A percentile compares a stretch with the other conserved stretches of the same genome.
These are phyloP conservation scores for Botrytis fabae DNA, from an alignment of 2,329 filamentous ascomycete genomes.

Conservation along the genomic window DNA sequence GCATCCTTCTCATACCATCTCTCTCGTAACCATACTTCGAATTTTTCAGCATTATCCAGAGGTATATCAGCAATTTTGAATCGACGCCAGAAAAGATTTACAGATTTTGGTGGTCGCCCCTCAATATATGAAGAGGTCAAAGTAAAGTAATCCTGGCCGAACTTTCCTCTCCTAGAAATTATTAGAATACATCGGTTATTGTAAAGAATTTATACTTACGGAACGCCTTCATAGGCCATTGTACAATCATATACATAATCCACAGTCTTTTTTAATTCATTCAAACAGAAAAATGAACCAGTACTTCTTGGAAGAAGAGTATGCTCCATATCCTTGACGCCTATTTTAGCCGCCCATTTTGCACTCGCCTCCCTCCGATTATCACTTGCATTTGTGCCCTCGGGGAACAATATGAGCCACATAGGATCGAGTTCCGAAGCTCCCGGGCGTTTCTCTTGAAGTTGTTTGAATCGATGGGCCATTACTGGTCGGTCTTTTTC, in stretches of 20 bases:
- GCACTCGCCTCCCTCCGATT: conserved; percentile 71
- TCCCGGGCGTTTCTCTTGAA: conserved; percentile 58
- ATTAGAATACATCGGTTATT: conserved; percentile 19
- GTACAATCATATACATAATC: conserved; percentile 93
- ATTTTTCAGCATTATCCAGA: conserved; percentile 68
- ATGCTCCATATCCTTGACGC: conserved; percentile 71
- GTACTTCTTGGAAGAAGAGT: conserved; percentile 77
- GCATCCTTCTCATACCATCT: conserved; percentile 93
- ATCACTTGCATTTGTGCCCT: conserved; percentile 77
- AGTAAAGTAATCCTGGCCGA: conserved; percentile 88
- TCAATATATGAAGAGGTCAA: conserved; percentile 85
- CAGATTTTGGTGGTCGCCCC: conserved; percentile 85
- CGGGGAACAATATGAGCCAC: conserved; percentile 88
- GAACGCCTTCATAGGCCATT: conserved; percentile 90
- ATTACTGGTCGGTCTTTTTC: conserved; percentile 74
- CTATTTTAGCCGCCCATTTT: conserved; percentile 74
- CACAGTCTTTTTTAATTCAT: conserved; percentile 70
- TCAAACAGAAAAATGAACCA: conserved; percentile 75
- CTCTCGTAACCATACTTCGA: conserved; percentile 81
- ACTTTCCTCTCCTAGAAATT: conserved; percentile 60
- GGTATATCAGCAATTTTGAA: conserved; percentile 82
- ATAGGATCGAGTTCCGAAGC: conserved; percentile 70
- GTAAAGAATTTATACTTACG: conserved; percentile 55
- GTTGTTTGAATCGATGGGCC: conserved; percentile 68
- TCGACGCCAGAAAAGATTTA: conserved; percentile 95